A percentile compares a stretch with the other conserved stretches of the same genome.
Evolutionary conservation across 108 stramenopile species (phyloP).

Genomic region (Conticribra guillardii): DNA sequence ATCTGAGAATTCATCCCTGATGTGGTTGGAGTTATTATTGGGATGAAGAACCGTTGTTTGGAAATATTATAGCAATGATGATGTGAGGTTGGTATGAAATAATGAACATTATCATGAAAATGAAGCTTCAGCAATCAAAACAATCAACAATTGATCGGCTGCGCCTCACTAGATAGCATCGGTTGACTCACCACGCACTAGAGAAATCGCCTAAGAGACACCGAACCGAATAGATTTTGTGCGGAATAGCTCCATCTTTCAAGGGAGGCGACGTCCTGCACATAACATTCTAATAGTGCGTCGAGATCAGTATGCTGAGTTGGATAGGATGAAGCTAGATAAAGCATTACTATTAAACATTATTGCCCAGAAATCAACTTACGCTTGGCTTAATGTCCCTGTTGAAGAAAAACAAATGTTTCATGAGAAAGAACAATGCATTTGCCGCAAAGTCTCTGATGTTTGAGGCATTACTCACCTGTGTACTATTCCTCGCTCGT

Average conservation of each 20-base stretch:
- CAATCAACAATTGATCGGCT: too few relatives aligned
- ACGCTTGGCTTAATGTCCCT: conserved; percentile 80
- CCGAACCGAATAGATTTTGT: conserved; percentile 30
- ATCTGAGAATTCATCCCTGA: conserved; percentile 66
- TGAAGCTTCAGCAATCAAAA: too few relatives aligned
- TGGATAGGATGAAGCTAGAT: neutral
- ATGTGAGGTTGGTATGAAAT: too few relatives aligned
- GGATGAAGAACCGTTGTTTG: too few relatives aligned
- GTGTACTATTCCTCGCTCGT: conserved; percentile 75
- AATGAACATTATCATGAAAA: too few relatives aligned
- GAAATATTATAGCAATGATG: too few relatives aligned
- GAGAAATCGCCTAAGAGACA: conserved; percentile 83
- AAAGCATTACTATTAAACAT: neutral
- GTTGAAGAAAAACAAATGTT: neutral
- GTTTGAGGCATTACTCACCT: too few relatives aligned
- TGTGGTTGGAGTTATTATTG: too few relatives aligned
- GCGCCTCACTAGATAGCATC: too few relatives aligned
- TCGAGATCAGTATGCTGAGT: neutral
- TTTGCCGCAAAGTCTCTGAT: too few relatives aligned
- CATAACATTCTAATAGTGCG: conserved; percentile 55
- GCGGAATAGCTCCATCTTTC: conserved; percentile 32
- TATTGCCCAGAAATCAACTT: neutral
- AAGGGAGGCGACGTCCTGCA: conserved; percentile 51
- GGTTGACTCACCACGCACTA: too few relatives aligned
- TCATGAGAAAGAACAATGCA: neutral